phyloP scores from a whole-genome alignment of 257 asterid genomes.

The Solanum ossicruentum region DNA sequence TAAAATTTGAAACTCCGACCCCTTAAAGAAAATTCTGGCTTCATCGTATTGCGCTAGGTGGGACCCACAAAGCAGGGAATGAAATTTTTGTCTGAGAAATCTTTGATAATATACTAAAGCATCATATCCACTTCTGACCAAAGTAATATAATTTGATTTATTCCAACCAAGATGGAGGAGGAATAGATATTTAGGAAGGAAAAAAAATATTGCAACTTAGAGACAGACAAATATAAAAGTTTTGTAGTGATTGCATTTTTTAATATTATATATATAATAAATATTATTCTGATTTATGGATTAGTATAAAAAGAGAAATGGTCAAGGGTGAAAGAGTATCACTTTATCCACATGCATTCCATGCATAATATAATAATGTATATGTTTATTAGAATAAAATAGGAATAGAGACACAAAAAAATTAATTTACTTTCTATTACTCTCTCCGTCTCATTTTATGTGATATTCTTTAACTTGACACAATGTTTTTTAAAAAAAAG shows the following conservation, averaged over 20 bases:
- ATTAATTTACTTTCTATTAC: not conserved
- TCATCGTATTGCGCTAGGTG: not conserved
- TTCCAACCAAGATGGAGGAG: not conserved
- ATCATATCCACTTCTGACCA: not conserved
- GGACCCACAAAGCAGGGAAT: not conserved
- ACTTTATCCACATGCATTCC: constrained; percentile 20
- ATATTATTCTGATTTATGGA: not conserved
- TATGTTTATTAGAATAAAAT: not conserved
- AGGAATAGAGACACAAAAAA: not conserved
- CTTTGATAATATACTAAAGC: not conserved
- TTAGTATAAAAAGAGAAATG: not conserved
- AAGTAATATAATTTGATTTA: not conserved
- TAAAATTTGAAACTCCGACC: no score
- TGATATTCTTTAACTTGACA: no score
- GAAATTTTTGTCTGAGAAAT: constrained; percentile 4
- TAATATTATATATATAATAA: not conserved
- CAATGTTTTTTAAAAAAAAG: no score
- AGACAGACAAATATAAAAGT: constrained; percentile 8
- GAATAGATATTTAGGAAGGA: not conserved
- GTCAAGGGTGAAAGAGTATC: constrained; percentile 1
- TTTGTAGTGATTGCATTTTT: not conserved
- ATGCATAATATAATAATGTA: not conserved
- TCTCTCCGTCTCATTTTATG: no score
- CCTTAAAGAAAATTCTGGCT: no score
- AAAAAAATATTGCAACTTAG: not conserved